These are phyloP conservation scores for Litchi chinensis DNA, from an alignment of 345 rosid species.

Conservation along the genomic window DNA sequence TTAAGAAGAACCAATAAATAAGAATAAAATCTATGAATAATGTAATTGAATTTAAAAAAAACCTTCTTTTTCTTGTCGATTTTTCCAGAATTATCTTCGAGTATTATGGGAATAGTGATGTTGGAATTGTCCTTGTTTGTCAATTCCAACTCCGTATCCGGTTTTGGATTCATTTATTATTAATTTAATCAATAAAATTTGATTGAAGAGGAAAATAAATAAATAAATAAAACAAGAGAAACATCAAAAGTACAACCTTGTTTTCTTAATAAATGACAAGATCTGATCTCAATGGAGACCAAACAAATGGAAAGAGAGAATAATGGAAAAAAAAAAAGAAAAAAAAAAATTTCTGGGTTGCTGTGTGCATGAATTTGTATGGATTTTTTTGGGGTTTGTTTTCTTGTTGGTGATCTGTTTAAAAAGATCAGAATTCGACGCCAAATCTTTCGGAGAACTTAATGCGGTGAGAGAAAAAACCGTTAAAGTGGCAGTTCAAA, in stretches of 20 bases:
- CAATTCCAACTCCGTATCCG: slow-evolving; percentile 30
- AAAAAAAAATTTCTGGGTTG: slow-evolving; percentile 9
- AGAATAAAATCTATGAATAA: neutral
- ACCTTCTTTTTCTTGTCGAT: slow-evolving; percentile 83
- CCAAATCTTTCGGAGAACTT: slow-evolving; percentile 58
- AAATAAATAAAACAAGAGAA: no score
- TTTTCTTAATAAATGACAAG: neutral
- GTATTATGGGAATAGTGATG: slow-evolving; percentile 4
- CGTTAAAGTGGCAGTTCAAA: slow-evolving; percentile 20
- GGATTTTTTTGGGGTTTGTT: neutral
- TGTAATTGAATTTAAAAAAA: neutral
- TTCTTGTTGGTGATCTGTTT: slow-evolving; percentile 38
- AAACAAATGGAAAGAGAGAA: neutral
- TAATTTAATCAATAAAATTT: neutral
- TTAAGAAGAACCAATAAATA: neutral
- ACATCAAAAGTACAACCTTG: neutral
- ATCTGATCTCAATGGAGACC: neutral
- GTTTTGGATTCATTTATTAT: slow-evolving; percentile 33
- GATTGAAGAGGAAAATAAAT: neutral
- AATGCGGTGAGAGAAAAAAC: slow-evolving; percentile 17
- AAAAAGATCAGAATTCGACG: slow-evolving; percentile 64
- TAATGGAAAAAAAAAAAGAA: neutral
- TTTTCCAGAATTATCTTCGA: slow-evolving; percentile 49
- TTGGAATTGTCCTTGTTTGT: slow-evolving; percentile 31
- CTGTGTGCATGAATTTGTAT: slow-evolving; percentile 10